These are phyloP conservation scores for Xylaria sp. DNA, from an alignment of 2,329 filamentous ascomycete genomes.

Conservation along the genomic window DNA sequence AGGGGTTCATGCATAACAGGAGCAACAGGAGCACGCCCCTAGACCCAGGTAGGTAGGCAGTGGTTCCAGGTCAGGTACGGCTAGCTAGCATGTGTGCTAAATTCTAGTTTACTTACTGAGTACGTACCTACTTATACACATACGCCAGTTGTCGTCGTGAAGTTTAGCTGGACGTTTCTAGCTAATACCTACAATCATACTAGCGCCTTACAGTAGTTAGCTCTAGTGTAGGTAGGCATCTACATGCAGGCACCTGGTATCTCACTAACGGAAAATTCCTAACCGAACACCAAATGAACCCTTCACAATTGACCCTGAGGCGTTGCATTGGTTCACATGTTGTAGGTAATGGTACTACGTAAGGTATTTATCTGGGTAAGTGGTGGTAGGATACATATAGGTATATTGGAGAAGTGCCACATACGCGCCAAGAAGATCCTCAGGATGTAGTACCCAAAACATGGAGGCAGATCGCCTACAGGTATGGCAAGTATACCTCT, in stretches of 20 bases:
- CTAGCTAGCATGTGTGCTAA: not conserved
- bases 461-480: constrained; percentile 1
- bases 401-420: not conserved
- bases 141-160: constrained; percentile 9
- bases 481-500: constrained; percentile 5
- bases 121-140: not conserved
- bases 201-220: no score
- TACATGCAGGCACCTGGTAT: no score
- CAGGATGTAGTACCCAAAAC: not conserved
- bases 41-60: constrained; percentile 22
- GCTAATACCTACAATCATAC: not conserved
- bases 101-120: not conserved
- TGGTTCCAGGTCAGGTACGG: constrained; percentile 4
- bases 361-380: not conserved
- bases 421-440: constrained; percentile 8
- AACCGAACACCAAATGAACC: not conserved
- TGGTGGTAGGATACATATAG: no score
- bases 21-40: constrained; percentile 28
- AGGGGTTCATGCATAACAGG: constrained; percentile 36
- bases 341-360: not conserved
- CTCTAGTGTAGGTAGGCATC: not conserved
- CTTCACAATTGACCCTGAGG: constrained; percentile 1
- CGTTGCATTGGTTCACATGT: constrained; percentile 20
- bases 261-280: not conserved
- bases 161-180: not conserved